These are phyloP conservation scores for Neoboletus magnificus DNA, from an alignment of 768 basidiomycete species.

Conservation along the genomic window DNA sequence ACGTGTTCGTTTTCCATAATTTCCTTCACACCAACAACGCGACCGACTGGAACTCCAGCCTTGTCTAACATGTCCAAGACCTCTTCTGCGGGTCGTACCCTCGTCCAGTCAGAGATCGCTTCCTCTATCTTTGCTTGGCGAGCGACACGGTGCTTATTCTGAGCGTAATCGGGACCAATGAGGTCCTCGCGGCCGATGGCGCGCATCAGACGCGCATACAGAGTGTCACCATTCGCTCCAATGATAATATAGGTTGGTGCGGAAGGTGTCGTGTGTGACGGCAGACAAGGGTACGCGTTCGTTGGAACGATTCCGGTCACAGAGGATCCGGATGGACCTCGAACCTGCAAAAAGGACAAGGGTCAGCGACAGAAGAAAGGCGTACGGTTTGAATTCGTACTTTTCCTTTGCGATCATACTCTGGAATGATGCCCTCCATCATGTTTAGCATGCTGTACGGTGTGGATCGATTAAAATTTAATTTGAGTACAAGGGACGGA, in stretches of 20 bases:
- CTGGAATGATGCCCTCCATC: slow-evolving; percentile 76
- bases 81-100: slow-evolving; percentile 46
- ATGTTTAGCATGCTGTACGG: slow-evolving; percentile 62
- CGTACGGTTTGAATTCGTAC: slow-evolving; percentile 28
- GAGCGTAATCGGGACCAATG: slow-evolving; percentile 47
- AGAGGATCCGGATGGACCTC: slow-evolving; percentile 71
- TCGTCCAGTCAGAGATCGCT: slow-evolving; percentile 62
- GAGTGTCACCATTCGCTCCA: slow-evolving; percentile 67
- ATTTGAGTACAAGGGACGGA: neutral
- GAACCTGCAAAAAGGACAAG: slow-evolving; percentile 39
- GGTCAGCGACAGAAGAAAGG: neutral
- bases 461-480: neutral
- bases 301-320: slow-evolving; percentile 75
- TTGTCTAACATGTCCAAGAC: slow-evolving; percentile 47
- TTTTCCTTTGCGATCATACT: slow-evolving; percentile 69
- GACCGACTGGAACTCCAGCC: slow-evolving; percentile 61
- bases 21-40: slow-evolving; percentile 61
- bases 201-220: slow-evolving; percentile 66
- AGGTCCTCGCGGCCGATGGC: slow-evolving; percentile 59
- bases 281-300: slow-evolving; percentile 67
- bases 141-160: slow-evolving; percentile 41
- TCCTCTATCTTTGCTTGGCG: slow-evolving; percentile 52
- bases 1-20: slow-evolving; percentile 58
- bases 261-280: slow-evolving; percentile 38
- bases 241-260: slow-evolving; percentile 61